Conservation (phyloP, 495 filamentous ascomycete genomes). For the Aspergillus conjunctus region DNA sequence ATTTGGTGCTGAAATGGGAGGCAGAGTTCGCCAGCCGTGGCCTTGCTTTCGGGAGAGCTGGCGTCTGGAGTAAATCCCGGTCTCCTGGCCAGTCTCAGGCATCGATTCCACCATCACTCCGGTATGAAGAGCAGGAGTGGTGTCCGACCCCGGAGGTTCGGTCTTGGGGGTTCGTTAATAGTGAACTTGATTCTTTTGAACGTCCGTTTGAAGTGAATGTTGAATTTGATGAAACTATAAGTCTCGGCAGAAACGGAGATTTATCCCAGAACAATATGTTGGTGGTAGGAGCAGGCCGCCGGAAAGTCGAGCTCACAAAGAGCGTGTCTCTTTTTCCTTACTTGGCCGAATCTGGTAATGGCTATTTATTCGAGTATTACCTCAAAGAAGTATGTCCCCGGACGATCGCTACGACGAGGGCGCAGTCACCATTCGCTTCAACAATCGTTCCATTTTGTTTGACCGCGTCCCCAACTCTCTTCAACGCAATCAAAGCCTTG, state of each 20-base stretch:
- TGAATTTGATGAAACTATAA: conserved; percentile 31
- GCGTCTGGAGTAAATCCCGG: conserved; percentile 44
- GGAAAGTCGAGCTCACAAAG: conserved; percentile 17
- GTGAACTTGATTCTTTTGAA: conserved; percentile 37
- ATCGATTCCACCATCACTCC: conserved; percentile 20
- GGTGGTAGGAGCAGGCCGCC: background rate
- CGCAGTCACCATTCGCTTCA: conserved; percentile 46
- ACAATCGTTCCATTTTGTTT: conserved; percentile 43
- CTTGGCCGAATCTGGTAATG: conserved; percentile 29
- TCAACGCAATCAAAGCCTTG: conserved; percentile 44
- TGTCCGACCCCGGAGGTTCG: conserved; percentile 32
- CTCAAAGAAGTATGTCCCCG: conserved; percentile 47
- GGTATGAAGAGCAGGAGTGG: conserved; percentile 36
- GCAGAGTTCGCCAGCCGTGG: conserved; percentile 48
- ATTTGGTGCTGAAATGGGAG: conserved; percentile 49
- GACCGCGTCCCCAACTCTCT: conserved; percentile 40
- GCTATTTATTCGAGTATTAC: conserved; percentile 46
- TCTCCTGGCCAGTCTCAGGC: conserved; percentile 17
- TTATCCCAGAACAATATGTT: background rate
- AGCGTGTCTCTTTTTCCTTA: conserved; percentile 37
- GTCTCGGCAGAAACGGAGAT: conserved; percentile 4
- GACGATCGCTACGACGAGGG: conserved; percentile 39
- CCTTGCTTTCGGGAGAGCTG: conserved; percentile 47
- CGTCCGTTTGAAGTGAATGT: conserved; percentile 33
- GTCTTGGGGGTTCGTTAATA: conserved; percentile 45